phyloP scores from a whole-genome alignment of 768 basidiomycete genomes.

The Russula vinacea region DNA sequence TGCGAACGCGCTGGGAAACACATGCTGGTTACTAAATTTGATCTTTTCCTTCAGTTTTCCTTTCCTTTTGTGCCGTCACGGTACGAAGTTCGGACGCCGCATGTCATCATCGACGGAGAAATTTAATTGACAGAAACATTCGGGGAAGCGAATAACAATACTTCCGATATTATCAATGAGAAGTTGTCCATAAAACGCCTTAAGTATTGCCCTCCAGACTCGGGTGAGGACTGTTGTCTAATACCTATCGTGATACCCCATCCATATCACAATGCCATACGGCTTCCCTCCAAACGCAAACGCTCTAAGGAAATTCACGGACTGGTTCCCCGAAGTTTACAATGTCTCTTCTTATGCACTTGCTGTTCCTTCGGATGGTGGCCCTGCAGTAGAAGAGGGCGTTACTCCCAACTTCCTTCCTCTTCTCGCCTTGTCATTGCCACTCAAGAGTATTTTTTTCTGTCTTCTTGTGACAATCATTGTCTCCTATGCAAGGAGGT shows the following conservation, averaged over 20 bases:
- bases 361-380: neutral
- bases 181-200: neutral
- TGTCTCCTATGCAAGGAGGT: neutral
- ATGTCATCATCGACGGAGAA: too few relatives aligned
- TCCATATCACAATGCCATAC: neutral
- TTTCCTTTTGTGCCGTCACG: too few relatives aligned
- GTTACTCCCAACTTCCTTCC: neutral
- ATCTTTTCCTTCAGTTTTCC: too few relatives aligned
- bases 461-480: neutral
- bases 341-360: neutral
- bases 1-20: too few relatives aligned
- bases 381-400: too few relatives aligned
- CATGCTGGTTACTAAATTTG: too few relatives aligned
- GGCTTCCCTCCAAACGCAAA: too few relatives aligned
- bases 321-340: neutral
- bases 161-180: neutral
- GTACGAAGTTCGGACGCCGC: too few relatives aligned
- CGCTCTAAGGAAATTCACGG: neutral
- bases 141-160: neutral
- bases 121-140: too few relatives aligned
- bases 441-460: neutral
- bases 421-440: neutral
- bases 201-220: neutral
- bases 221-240: neutral
- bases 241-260: neutral